Percentiles rank a stretch among this genome's conserved stretches.
These are phyloP conservation scores for Saccharomycopsis fermentans DNA, from an alignment of 805 yeast species.

Conservation along the genomic window DNA sequence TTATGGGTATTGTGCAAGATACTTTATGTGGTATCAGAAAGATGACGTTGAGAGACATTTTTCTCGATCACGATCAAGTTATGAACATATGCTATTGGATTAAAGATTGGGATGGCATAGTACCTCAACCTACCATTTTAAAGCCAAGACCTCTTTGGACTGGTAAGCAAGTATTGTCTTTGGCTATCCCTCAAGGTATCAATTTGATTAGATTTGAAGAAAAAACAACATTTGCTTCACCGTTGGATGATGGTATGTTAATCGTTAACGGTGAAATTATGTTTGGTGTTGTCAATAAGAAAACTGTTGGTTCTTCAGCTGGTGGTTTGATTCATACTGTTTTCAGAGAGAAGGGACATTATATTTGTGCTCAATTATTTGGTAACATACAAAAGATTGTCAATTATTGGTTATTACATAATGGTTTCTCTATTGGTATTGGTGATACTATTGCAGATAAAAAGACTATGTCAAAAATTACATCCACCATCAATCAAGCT, in stretches of 20 bases:
- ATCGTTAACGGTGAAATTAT: slow-evolving; percentile 91
- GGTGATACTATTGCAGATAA: slow-evolving; percentile 99
- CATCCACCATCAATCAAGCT: slow-evolving; percentile 87
- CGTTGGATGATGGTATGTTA: slow-evolving; percentile 92
- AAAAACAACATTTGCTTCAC: slow-evolving; percentile 69
- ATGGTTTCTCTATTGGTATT: slow-evolving; percentile 97
- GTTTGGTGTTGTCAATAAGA: slow-evolving; percentile 97
- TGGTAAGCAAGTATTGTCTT: slow-evolving; percentile 88
- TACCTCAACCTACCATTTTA: slow-evolving; percentile 88
- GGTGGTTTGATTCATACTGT: slow-evolving; percentile 98
- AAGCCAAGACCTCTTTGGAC: slow-evolving; percentile 97
- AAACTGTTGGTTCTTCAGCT: slow-evolving; percentile 96
- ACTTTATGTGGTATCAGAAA: slow-evolving; percentile 95
- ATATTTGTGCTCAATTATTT: slow-evolving; percentile 78
- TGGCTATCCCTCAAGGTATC: slow-evolving; percentile 93
- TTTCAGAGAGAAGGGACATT: slow-evolving; percentile 94
- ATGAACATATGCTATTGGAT: slow-evolving; percentile 97
- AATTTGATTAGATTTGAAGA: slow-evolving; percentile 92
- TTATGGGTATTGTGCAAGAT: slow-evolving; percentile 99
- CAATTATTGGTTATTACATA: slow-evolving; percentile 91
- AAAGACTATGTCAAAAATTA: slow-evolving; percentile 88
- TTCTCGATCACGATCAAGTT: slow-evolving; percentile 85
- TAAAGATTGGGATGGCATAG: slow-evolving; percentile 97
- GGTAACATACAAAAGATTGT: slow-evolving; percentile 92
- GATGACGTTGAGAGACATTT: slow-evolving; percentile 83